These are phyloP conservation scores for Sporothrix schenckii DNA, from an alignment of 2,329 filamentous ascomycete genomes.

Conservation along the genomic window DNA sequence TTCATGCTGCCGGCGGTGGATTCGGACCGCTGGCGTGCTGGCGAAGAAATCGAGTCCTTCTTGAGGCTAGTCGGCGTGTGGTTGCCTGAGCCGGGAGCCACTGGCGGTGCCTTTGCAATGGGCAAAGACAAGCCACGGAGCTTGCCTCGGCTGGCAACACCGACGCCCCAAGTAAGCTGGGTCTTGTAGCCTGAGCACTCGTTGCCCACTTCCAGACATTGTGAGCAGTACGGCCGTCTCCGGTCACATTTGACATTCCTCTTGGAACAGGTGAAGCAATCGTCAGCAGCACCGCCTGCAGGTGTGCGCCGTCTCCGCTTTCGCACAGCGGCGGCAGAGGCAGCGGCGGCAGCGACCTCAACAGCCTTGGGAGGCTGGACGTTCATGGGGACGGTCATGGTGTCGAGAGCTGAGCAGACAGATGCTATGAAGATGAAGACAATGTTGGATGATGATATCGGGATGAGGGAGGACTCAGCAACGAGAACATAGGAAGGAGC, in stretches of 20 bases:
- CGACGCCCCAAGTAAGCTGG: constrained; percentile 93
- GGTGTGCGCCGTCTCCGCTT: constrained; percentile 87
- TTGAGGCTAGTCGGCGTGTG: constrained; percentile 43
- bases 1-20: constrained; percentile 45
- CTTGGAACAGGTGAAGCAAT: constrained; percentile 93
- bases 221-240: constrained; percentile 89
- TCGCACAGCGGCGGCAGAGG: constrained; percentile 48
- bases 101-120: constrained; percentile 63
- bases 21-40: constrained; percentile 49
- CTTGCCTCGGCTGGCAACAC: constrained; percentile 93
- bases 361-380: constrained; percentile 52
- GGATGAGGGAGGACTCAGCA: neutral
- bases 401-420: constrained; percentile 18
- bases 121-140: constrained; percentile 82
- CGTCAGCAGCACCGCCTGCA: constrained; percentile 84
- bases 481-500: constrained; percentile 33
- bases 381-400: constrained; percentile 56
- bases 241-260: constrained; percentile 85
- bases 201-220: constrained; percentile 87
- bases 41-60: constrained; percentile 47
- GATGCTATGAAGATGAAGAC: constrained; percentile 2
- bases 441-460: constrained; percentile 8
- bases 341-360: constrained; percentile 39
- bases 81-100: constrained; percentile 43
- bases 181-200: constrained; percentile 97